These are phyloP conservation scores for Metschnikowia amazonensis DNA, from an alignment of 805 yeast genomes.

Conservation along the genomic window DNA sequence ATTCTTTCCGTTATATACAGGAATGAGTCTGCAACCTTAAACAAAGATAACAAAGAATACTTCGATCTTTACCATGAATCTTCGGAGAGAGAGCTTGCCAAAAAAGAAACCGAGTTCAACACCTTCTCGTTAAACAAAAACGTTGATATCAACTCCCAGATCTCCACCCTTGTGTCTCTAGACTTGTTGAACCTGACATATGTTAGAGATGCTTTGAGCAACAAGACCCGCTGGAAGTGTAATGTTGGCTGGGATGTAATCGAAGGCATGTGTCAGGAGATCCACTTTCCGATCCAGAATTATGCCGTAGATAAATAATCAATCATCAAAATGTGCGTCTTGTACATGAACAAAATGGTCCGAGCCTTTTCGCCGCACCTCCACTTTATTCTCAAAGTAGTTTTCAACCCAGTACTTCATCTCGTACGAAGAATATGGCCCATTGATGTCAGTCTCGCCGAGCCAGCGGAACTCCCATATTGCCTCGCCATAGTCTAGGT, in stretches of 20 bases:
- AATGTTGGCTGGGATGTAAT: conserved; percentile 68
- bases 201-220: conserved; percentile 54
- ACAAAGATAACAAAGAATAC: conserved; percentile 21
- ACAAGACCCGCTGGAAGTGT: conserved; percentile 74
- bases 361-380: conserved; percentile 34
- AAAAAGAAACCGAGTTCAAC: conserved; percentile 31
- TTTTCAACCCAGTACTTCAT: conserved; percentile 52
- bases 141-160: conserved; percentile 50
- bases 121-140: conserved; percentile 38
- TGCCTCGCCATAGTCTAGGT: conserved; percentile 27
- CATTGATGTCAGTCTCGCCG: conserved; percentile 36
- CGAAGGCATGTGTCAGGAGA: conserved; percentile 55
- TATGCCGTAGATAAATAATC: conserved; percentile 44
- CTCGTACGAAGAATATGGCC: conserved; percentile 49
- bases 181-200: conserved; percentile 45
- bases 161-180: conserved; percentile 57
- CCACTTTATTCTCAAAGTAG: conserved; percentile 47
- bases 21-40: conserved; percentile 30
- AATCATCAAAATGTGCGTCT: conserved; percentile 20
- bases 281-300: conserved; percentile 62
- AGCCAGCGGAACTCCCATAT: conserved; percentile 51
- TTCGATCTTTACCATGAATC: conserved; percentile 26
- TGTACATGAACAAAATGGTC: conserved; percentile 24
- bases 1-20: conserved; percentile 69
- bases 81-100: conserved; percentile 33